Base-by-base conservation (phyloP, 768 basidiomycete species). In the Hemileccinum impolitum region DNA sequence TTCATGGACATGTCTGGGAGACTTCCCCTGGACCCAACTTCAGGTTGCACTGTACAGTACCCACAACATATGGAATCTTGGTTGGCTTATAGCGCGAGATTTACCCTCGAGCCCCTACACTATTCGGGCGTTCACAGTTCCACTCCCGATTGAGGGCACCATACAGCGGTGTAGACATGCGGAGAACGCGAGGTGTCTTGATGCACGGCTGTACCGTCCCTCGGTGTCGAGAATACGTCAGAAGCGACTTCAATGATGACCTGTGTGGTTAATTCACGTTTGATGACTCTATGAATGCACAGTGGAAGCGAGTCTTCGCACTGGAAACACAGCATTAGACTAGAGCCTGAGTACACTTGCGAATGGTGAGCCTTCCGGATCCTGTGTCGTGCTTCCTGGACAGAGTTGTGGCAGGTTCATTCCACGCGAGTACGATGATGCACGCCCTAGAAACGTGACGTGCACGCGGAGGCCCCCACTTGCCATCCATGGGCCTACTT, bases 31-130 rank as follows among this genome's bases (percentile, higher is more conserved):
- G 43, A 52, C 36, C 38, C 35, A 28, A 51, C 40, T 50, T 52
- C 32, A 39, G 39, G 43, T 38, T 25, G 43, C 54, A 55, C 50
- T 69, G 62, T 69, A 66, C 38, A 68, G 52, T 67, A 66, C 43
- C 48, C 54, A 62, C 36, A 42, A 45, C 45, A 48, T 50, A 53
- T 52, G 57, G 47, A 34, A 28, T 45, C 28, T 46, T 58, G 43
- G 11, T 21, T 34, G 46, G 44, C 18, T 55, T 37, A 13, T 19
- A 11, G 36, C n/a, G 45, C 44, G 37, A 12, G 18, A 23, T 36
- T n/a, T 13, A 15, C 28, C 23, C 1, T 32, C 37, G 15, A 13
- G 35, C 15, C 18, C 36, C 39, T 14, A 10, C 18, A n/a, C n/a
- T 14, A 32, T 32, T 35, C 41, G 18, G 18, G 23, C 12, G 26